Evolutionary conservation across 768 basidiomycete species (phyloP), one percentile per base, ranked within the genome.

Genomic region (Tricholoma sp.): DNA sequence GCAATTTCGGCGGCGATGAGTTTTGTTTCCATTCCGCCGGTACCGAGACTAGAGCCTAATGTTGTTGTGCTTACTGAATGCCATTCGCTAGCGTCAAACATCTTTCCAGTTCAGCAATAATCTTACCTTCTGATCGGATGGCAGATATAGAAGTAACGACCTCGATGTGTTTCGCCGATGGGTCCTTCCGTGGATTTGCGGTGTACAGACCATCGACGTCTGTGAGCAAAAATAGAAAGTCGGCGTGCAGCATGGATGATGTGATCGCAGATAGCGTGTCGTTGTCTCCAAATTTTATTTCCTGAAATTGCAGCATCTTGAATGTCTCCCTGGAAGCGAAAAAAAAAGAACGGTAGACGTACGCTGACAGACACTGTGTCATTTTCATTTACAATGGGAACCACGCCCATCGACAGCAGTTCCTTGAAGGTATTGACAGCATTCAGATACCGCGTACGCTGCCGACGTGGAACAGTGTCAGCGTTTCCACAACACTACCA

Each of bases 251-350:
- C 91, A 99, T 98, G 6, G 92, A 91, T 3, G 94, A 88, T 0
- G 97, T 95, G 57, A 99, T 95, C 17, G 97, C 97, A 39, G 96
- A 98, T 15, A 99, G 76, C 0, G 96, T 98, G 69, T 99, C 97
- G 69, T 98, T 98, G 74, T 98, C 97, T 49, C 97, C 97, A 63
- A 99, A 99, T 90, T 94, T 96, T 59, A 99, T 98, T 88, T 99
- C 97, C 93, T 95, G 65, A 17, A 50, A 5, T 34, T 13, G 28
- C 51, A 18, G 32, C 24, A 29, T 32, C 18, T 18, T 12, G 48
- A 44, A 34, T 55, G 44, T 6, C 24, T 32, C 48, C 47, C 17
- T 6, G 9, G 9, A 6, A 56, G 29, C 7, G 50, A 51, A n/a
- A 15, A 9, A 53, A 18, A 15, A 12, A 41, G 15, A 31, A 8